phyloP scores from a whole-genome alignment of 805 yeast species.

The Teunomyces panamensis region DNA sequence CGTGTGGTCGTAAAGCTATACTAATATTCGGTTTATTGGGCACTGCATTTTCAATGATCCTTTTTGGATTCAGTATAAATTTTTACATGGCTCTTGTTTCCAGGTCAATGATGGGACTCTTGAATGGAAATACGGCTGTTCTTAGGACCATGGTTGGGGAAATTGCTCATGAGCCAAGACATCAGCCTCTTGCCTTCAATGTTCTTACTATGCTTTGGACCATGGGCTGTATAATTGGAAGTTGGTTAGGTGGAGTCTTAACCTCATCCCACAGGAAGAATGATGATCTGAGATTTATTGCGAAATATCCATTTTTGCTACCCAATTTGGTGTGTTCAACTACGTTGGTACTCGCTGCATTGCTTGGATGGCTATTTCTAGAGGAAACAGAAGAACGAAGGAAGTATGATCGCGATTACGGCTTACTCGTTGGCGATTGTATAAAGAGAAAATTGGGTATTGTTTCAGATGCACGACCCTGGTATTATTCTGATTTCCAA shows the following conservation, averaged over 20 bases:
- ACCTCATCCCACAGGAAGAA: constrained; percentile 9
- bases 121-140: constrained; percentile 67
- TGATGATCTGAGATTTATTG: constrained; percentile 9
- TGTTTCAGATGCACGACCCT: neutral
- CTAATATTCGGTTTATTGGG: constrained; percentile 52
- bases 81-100: constrained; percentile 53
- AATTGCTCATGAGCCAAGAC: constrained; percentile 50
- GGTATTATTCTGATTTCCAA: neutral
- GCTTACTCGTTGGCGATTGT: constrained; percentile 45
- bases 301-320: constrained; percentile 47
- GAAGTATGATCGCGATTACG: constrained; percentile 40
- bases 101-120: constrained; percentile 51
- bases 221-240: constrained; percentile 59
- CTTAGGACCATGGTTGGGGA: constrained; percentile 62
- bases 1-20: constrained; percentile 56
- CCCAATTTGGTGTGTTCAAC: constrained; percentile 48
- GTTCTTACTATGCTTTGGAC: constrained; percentile 61
- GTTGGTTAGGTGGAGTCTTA: constrained; percentile 52
- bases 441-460: constrained; percentile 12
- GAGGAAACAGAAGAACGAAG: constrained; percentile 50
- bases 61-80: constrained; percentile 53
- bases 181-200: constrained; percentile 62
- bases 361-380: constrained; percentile 44
- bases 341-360: constrained; percentile 34
- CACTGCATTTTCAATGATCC: constrained; percentile 42